Base-by-base conservation (phyloP, 129 eudicot species). In the Flaveria ramosissima region DNA sequence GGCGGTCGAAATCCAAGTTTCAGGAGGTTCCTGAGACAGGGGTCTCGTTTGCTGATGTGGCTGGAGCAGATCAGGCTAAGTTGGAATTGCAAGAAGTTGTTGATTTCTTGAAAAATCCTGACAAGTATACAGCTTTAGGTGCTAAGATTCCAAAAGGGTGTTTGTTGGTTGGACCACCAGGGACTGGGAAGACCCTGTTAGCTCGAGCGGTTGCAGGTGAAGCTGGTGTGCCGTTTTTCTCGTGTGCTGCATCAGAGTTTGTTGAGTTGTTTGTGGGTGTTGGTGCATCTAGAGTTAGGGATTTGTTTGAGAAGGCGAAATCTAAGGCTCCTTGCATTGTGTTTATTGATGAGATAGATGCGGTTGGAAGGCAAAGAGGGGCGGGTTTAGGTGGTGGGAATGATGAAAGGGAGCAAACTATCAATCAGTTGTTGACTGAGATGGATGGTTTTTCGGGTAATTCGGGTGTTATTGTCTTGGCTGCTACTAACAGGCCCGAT, bases 1-100 rank as follows among this genome's bases (percentile, higher is more conserved):
- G 98, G 30, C 63, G 98, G 86, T 90, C 98, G 30, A 93, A 93
- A 67, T 93, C 98, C 59, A 90, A 93, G 96, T 93, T 93, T 61
- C 98, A 93, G 86, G 98, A 93, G 77, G 98, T 93, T 50, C 98
- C 98, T 6, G 97, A 93, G 71, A 93, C 98, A 7, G 98, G 98
- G 0, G 96, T 93, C 20, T 86, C 98, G 1, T 93, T 93, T 72
- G 96, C 98, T 61, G 98, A 93, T 39, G 98, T 93, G 7, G 98
- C 98, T 0, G 98, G 98, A 11, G 98, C 98, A n/a, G 96, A 93
- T 73, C 98, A 93, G 68, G 98, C 98, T 3, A 93, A 93, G 61
- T 24, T 93, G 51, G 98, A 93, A 59, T n/a, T 93, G 19, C 98
- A 93, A 51, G 98, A 93, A 75, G 98, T 90, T 61, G 98, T 93